Percentiles rank a stretch among this genome's conserved stretches.
phyloP scores from a whole-genome alignment of 2,329 filamentous ascomycete genomes.

The Stromatinia cepivora region DNA sequence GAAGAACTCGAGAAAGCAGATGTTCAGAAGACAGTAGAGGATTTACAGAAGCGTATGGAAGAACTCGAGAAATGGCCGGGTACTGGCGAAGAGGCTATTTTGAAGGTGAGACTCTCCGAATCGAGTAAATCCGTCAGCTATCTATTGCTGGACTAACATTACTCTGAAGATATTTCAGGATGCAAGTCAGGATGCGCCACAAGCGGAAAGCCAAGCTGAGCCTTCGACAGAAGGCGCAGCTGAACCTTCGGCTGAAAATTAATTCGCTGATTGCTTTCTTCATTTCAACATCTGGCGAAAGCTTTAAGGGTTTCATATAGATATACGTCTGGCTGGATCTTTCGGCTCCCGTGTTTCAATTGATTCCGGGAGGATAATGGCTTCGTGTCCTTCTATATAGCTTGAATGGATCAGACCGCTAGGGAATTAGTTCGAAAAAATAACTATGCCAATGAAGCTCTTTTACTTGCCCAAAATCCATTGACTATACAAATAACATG shows the following conservation, averaged over 20 bases:
- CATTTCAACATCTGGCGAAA: no score
- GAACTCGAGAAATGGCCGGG: not conserved
- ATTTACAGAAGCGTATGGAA: not conserved
- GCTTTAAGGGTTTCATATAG: not conserved
- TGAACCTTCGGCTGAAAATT: not conserved
- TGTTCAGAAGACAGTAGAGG: not conserved
- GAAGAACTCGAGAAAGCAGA: constrained; percentile 1
- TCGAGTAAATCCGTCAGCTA: not conserved
- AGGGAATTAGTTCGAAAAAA: not conserved
- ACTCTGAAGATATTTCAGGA: not conserved
- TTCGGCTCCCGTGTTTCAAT: not conserved
- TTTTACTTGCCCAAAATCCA: no score
- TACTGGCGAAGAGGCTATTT: not conserved
- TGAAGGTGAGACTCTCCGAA: constrained; percentile 1
- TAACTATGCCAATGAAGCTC: not conserved
- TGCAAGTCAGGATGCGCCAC: not conserved
- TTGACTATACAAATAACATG: no score
- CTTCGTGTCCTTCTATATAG: not conserved
- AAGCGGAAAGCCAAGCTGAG: not conserved
- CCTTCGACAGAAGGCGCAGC: not conserved
- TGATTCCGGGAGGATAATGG: not conserved
- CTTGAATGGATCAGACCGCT: not conserved
- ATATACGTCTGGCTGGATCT: not conserved
- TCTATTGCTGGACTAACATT: not conserved
- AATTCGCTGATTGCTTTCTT: constrained; percentile 10